Conservation (phyloP, 208 protist genomes). For the Vickermania spadyakhi region DNA sequence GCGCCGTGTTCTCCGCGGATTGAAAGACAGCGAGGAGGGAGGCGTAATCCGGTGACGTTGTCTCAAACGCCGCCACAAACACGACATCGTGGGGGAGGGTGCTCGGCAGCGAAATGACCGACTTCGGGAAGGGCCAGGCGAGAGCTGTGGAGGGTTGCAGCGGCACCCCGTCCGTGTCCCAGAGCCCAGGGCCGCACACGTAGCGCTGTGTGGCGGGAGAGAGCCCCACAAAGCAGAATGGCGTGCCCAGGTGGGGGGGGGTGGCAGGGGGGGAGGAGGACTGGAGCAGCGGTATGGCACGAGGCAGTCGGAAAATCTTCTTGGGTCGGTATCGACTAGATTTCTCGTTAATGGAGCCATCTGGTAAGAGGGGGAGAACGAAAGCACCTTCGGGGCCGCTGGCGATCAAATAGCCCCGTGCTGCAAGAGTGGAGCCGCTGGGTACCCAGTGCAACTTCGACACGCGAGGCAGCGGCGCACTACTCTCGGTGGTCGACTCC, state of each 20-base stretch:
- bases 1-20: not conserved
- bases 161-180: not conserved
- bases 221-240: not conserved
- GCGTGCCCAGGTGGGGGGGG: too few species aligned
- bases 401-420: not conserved
- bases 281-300: not conserved
- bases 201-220: slow-evolving; percentile 12
- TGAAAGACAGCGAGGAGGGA: not conserved
- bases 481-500: not conserved
- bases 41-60: too few species aligned
- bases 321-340: not conserved
- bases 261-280: too few species aligned
- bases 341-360: not conserved
- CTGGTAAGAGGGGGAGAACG: not conserved
- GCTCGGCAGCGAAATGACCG: not conserved
- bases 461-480: slow-evolving; percentile 3
- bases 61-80: slow-evolving; percentile 5
- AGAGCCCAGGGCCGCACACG: slow-evolving; percentile 4
- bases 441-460: slow-evolving; percentile 15
- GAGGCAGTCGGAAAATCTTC: not conserved
- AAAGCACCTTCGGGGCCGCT: not conserved
- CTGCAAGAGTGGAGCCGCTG: not conserved
- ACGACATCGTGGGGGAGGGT: slow-evolving; percentile 7
- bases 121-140: not conserved
- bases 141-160: not conserved